Evolutionary conservation across 495 filamentous ascomycete species (phyloP).

Genomic region (Penicillium steckii): DNA sequence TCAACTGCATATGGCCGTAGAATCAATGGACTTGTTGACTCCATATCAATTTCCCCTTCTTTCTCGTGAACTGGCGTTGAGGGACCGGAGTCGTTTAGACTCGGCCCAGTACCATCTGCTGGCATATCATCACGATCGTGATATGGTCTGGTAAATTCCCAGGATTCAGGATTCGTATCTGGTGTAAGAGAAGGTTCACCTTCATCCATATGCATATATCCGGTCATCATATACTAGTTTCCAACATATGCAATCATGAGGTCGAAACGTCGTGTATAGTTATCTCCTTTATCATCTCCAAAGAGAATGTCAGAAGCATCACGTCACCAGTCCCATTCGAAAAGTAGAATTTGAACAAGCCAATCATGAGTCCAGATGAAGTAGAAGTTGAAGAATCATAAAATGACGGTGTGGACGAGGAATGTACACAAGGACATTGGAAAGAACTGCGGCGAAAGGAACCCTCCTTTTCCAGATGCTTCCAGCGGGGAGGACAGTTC

Average conservation of each 20-base stretch:
- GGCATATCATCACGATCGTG: neutral
- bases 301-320: neutral
- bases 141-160: neutral
- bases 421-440: neutral
- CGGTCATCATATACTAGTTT: neutral
- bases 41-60: neutral
- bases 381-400: neutral
- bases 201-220: conserved; percentile 2
- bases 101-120: conserved; percentile 15
- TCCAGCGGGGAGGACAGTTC: conserved; percentile 21
- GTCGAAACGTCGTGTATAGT: neutral
- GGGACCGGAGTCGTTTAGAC: conserved; percentile 15
- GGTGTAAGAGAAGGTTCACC: neutral
- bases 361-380: too few species aligned
- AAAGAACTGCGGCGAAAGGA: neutral
- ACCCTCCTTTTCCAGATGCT: conserved; percentile 25
- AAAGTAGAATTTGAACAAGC: too few species aligned
- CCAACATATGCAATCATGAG: neutral
- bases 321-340: conserved; percentile 19
- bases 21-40: conserved; percentile 13
- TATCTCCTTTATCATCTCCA: neutral
- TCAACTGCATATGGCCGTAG: conserved; percentile 45
- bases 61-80: conserved; percentile 11
- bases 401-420: neutral
- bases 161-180: neutral